Conservation (phyloP, 805 yeast species). For the Kodamaea kaohsiungensis region DNA sequence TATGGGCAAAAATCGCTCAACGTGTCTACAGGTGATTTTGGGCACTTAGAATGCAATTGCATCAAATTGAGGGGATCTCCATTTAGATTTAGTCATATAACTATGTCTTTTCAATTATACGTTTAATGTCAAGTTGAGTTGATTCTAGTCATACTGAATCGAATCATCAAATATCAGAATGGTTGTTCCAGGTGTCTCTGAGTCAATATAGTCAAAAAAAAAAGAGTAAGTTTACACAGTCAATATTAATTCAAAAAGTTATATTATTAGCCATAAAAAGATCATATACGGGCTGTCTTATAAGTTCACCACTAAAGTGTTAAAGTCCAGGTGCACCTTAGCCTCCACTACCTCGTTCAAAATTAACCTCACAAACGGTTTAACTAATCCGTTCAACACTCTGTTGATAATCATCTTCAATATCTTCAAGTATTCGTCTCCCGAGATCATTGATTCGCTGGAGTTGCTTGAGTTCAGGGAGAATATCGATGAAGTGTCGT, state of each 20-base stretch:
- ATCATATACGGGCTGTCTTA: background rate
- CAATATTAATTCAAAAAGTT: background rate
- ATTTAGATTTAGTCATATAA: background rate
- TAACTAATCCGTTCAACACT: constrained; percentile 36
- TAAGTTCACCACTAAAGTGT: constrained; percentile 26
- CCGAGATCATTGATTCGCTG: constrained; percentile 20
- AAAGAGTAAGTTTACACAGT: too few relatives aligned
- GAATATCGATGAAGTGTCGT: constrained; percentile 38
- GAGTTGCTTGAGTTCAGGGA: constrained; percentile 30
- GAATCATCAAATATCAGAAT: too few relatives aligned
- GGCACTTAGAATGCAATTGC: background rate
- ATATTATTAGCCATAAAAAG: background rate
- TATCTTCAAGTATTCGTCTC: constrained; percentile 34
- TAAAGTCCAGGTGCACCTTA: constrained; percentile 30
- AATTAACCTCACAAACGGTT: constrained; percentile 36
- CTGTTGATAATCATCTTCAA: constrained; percentile 29
- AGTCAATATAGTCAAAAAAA: too few relatives aligned
- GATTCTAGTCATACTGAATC: background rate
- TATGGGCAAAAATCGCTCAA: constrained; percentile 29
- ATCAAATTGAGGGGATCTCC: background rate
- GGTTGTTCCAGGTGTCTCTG: too few relatives aligned
- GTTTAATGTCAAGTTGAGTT: background rate
- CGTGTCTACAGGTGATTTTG: background rate
- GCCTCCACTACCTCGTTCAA: constrained; percentile 33
- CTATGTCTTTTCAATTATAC: too few relatives aligned